A percentile compares a stretch with the other conserved stretches of the same genome.
phyloP scores from a whole-genome alignment of 2,329 filamentous ascomycete species.

The Coniochaeta ligniaria region DNA sequence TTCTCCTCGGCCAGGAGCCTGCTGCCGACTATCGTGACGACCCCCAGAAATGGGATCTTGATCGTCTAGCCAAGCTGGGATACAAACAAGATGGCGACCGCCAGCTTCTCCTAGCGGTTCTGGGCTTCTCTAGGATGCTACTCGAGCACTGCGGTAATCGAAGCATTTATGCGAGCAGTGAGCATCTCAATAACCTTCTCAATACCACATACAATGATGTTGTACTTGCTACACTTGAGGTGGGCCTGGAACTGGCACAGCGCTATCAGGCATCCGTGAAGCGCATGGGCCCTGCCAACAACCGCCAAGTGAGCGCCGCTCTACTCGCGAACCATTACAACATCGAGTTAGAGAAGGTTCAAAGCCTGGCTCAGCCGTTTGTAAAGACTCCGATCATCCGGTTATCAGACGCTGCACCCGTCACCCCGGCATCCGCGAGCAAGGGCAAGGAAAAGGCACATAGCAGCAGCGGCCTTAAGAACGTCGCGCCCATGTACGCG shows the following conservation, averaged over 20 bases:
- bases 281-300: constrained; percentile 44
- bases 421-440: constrained; percentile 45
- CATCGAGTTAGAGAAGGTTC: constrained; percentile 71
- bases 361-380: constrained; percentile 78
- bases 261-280: constrained; percentile 87
- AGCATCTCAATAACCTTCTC: constrained; percentile 79
- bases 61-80: constrained; percentile 49
- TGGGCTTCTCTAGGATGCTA: constrained; percentile 80
- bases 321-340: constrained; percentile 81
- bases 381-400: constrained; percentile 58
- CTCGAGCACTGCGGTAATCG: constrained; percentile 94
- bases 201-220: constrained; percentile 79
- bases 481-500: constrained; percentile 59
- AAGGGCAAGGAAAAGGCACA: constrained; percentile 72
- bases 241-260: constrained; percentile 81
- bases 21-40: constrained; percentile 43
- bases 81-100: constrained; percentile 72
- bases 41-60: constrained; percentile 33
- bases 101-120: constrained; percentile 68
- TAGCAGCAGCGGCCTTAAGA: constrained; percentile 28
- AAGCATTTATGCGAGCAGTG: constrained; percentile 91
- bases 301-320: constrained; percentile 60
- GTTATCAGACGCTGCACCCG: constrained; percentile 38
- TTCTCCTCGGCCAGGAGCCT: constrained; percentile 53
- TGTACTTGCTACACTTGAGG: constrained; percentile 68